phyloP scores from a whole-genome alignment of 106 monocot species.

The Agapanthus africanus region DNA sequence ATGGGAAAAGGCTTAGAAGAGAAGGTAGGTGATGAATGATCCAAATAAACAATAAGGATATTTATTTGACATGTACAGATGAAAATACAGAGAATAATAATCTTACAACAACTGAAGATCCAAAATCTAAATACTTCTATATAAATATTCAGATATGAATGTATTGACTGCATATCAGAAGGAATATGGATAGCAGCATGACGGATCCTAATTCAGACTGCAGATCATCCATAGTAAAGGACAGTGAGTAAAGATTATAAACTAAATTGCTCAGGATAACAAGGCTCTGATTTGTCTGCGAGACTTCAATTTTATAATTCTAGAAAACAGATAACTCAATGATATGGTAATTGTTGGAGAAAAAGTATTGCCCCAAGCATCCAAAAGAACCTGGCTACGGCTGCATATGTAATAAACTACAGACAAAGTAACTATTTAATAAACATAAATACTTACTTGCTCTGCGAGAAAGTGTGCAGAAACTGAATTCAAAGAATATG shows the following conservation, averaged over 20 bases:
- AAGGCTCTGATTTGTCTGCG: not conserved
- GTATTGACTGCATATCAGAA: not conserved
- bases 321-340: not conserved
- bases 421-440: too few relatives aligned
- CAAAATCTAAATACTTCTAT: not conserved
- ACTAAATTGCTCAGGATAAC: not conserved
- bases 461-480: slow-evolving; percentile 95
- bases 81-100: not conserved
- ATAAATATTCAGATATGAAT: not conserved
- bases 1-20: not conserved
- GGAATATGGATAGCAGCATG: not conserved
- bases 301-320: not conserved
- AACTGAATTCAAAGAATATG: slow-evolving; percentile 96
- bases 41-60: not conserved
- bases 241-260: not conserved
- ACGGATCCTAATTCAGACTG: not conserved
- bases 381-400: not conserved
- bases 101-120: not conserved
- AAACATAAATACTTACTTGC: slow-evolving; percentile 50
- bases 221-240: not conserved
- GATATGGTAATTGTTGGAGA: not conserved
- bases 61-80: not conserved
- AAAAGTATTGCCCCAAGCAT: not conserved
- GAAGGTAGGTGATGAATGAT: not conserved
- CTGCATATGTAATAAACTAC: not conserved